Evolutionary conservation across 83 land plant genomes (phyloP), one percentile per base, ranked within the genome.

Genomic region (Diphasiastrum complanatum): DNA sequence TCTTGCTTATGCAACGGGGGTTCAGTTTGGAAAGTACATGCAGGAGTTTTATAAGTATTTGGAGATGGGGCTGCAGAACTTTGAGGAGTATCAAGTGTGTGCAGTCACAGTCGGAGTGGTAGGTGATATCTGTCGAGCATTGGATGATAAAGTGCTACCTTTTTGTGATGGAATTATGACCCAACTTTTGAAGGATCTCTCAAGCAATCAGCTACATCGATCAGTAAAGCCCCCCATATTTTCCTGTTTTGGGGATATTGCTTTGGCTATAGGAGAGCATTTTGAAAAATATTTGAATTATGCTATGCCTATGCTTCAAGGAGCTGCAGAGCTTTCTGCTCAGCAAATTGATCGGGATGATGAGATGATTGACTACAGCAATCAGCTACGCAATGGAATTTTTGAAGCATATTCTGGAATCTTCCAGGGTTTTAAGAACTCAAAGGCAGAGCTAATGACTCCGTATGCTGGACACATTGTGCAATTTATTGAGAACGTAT

Each of bases 1-100:
- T 14, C 63, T 68, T 38, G 71, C 71, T 2, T 60, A 68, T 47
- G 71, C 69, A 2, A 68, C 68, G 16, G 71, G 71, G 27, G 71
- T 47, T 5, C 54, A 62, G 28, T 68, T 68, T 34, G 71, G 54
- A 18, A 68, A 68, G 54, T 68, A 68, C 41, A 68, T 68, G 71
- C 36, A 47, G 12, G 71, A 61, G 3, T 68, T 68, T 47, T 68
- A 61, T 40, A 29, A 53, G 23, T 68, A 68, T 33, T 45, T 68
- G 55, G 71, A 68, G 47, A 68, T 68, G 71, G 71, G 71, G 19
- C 71, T 68, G 29, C 71, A 68, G 10, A 68, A 68, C 69, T 68
- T 68, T 61, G 71, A 68, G 45, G 71, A 68, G 34, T 68, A 68
- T 36, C 71, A 68, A 41, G 71, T 68, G 3, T 68, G 71, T 36